phyloP scores from a whole-genome alignment of 2,329 filamentous ascomycete genomes.

The Ophiostoma himal-ulmi region DNA sequence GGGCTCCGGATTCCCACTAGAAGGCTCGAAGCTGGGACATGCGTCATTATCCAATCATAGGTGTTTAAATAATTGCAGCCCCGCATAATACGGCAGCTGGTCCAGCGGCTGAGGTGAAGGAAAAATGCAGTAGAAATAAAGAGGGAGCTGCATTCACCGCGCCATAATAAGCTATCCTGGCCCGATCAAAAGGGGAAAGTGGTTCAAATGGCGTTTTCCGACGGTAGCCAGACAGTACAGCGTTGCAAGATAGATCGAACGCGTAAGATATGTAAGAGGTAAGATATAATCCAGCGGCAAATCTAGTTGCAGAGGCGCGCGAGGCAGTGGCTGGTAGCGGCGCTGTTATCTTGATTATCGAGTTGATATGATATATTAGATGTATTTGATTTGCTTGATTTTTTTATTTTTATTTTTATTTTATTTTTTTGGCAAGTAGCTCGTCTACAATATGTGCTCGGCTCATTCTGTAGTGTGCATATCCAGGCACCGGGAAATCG shows the following conservation, averaged over 20 bases:
- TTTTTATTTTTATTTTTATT: not conserved
- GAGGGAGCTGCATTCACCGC: slow-evolving; percentile 4
- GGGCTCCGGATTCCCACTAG: slow-evolving; percentile 27
- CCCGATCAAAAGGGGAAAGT: slow-evolving; percentile 18
- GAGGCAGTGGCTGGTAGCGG: slow-evolving; percentile 3
- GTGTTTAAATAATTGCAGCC: slow-evolving; percentile 8
- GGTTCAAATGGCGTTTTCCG: slow-evolving; percentile 25
- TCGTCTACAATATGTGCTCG: not conserved
- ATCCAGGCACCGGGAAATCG: not conserved
- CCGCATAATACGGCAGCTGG: slow-evolving; percentile 3
- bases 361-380: not conserved
- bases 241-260: too few relatives aligned
- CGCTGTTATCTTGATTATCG: not conserved
- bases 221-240: slow-evolving; percentile 5
- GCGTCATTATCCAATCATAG: not conserved
- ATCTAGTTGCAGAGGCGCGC: not conserved
- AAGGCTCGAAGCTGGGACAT: slow-evolving; percentile 11
- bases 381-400: not conserved
- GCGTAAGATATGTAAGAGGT: too few relatives aligned
- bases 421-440: not conserved
- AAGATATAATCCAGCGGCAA: not conserved
- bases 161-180: slow-evolving; percentile 18
- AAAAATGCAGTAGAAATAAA: not conserved
- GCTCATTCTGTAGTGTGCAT: not conserved
- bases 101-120: not conserved